Conservation (phyloP, 768 basidiomycete genomes). For the Russula dissimulans region DNA sequence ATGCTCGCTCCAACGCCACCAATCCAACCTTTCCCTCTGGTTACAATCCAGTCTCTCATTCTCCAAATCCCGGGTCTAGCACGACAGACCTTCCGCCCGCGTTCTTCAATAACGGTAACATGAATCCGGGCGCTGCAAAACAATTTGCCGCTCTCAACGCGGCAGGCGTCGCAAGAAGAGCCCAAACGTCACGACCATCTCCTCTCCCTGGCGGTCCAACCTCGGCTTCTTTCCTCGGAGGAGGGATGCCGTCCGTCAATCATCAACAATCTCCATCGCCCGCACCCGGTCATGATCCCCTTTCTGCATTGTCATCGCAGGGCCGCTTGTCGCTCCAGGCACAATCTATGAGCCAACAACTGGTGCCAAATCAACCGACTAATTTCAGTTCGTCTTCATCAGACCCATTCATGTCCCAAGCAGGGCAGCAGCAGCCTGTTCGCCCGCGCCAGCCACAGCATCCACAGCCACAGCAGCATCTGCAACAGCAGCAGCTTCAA, state of each 20-base stretch:
- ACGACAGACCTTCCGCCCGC: conserved; percentile 1
- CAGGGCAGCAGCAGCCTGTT: conserved; percentile 30
- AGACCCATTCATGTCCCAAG: conserved; percentile 24
- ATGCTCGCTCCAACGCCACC: conserved; percentile 1
- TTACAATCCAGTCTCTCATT: conserved; percentile 11
- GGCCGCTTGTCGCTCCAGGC: conserved; percentile 19
- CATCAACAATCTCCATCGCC: conserved; percentile 16
- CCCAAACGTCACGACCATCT: conserved; percentile 31
- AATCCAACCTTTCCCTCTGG: conserved; percentile 7
- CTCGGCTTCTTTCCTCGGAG: conserved; percentile 56
- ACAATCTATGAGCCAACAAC: conserved; percentile 36
- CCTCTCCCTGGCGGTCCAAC: conserved; percentile 46
- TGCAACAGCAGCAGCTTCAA: conserved; percentile 24
- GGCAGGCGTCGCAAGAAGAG: conserved; percentile 48
- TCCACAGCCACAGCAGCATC: conserved; percentile 26
- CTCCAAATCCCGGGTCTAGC: conserved; percentile 12
- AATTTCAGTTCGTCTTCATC: conserved; percentile 12
- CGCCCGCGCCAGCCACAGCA: conserved; percentile 23
- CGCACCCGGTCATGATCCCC: conserved; percentile 23
- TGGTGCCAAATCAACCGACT: conserved; percentile 17
- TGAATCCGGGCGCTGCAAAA: conserved; percentile 64
- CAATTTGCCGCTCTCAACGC: conserved; percentile 74
- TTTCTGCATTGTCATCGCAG: conserved; percentile 20
- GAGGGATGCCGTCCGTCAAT: conserved; percentile 33
- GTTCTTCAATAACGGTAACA: conserved; percentile 22